Evolutionary conservation across 2,329 filamentous ascomycete species (phyloP), one percentile per base, ranked within the genome.

Genomic region (Phaeosphaeria sp.): DNA sequence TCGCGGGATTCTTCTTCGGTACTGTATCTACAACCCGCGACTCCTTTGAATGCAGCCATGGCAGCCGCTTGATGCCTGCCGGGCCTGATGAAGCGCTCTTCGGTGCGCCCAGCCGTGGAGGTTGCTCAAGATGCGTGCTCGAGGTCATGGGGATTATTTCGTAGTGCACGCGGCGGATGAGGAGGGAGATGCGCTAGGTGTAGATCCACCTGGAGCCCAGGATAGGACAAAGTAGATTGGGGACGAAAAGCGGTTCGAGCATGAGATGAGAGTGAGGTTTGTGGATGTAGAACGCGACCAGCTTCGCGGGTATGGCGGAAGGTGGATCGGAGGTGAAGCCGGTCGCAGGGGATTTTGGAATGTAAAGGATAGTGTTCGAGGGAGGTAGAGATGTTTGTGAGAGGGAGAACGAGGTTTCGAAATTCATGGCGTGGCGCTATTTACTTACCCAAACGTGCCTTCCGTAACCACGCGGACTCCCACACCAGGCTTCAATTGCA

Each of bases 1-100:
- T 57, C 8, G 39, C 30, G 3, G 49, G 53, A 3, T 47, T 49
- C 44, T 45, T 33, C n/a, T 44, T 33, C 6, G 56, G 59, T 6
- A 49, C 39, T 20, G 27, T 39, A n/a, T 24, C 18, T 21, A 53
- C 49, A 17, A 42, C 25, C 27, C 56, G 59, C 5, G 67, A 53
- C n/a, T 40, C 45, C 13, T 65, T 72, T 17, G 61, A 63, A 45
- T 73, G 70, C 7, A 76, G 64, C 74, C 74, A 76, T 17, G 73
- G 74, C 20, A 75, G 66, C 47, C 51, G 68, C 21, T 62, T 73
- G 1, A 51, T 63, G 45, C 17, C 47, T 8, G 55, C 49, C 48
- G 48, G 22, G 3, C n/a, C 42, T 13, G 49, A 17, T 1, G 21
- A 7, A 18, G 21, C 40, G 30, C 24, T 27, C 20, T 45, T 63